Percentiles rank a stretch among this genome's conserved stretches.
Evolutionary conservation across 768 basidiomycete species (phyloP).

Genomic region (Amyloporia xantha): DNA sequence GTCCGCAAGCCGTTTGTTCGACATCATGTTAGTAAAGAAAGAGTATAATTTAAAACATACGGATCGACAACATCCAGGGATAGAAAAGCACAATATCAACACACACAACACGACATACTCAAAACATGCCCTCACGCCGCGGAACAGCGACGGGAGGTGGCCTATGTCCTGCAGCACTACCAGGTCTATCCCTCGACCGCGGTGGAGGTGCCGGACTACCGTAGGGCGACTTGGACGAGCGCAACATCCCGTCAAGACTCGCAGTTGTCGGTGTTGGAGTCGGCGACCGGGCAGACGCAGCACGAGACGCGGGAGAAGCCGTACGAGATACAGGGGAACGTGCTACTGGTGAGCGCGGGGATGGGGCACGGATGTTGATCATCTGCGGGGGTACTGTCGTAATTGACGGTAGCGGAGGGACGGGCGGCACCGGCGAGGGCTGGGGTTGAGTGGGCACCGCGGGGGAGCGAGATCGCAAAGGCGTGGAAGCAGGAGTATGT

Average conservation of each 20-base stretch:
- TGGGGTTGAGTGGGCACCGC: conserved; percentile 10
- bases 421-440: conserved; percentile 11
- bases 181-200: conserved; percentile 60
- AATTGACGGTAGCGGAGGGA: conserved; percentile 6
- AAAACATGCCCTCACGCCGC: conserved; percentile 59
- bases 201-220: conserved; percentile 53
- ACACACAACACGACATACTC: conserved; percentile 14
- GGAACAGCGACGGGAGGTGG: conserved; percentile 48
- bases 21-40: no score
- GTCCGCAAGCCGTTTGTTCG: not conserved
- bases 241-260: not conserved
- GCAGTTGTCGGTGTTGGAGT: conserved; percentile 12
- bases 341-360: not conserved
- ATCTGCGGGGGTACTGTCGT: conserved; percentile 3
- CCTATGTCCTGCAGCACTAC: conserved; percentile 42
- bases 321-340: conserved; percentile 6
- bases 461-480: conserved; percentile 12
- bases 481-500: conserved; percentile 22
- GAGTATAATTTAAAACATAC: not conserved
- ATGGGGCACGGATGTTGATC: not conserved
- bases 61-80: not conserved
- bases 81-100: no score
- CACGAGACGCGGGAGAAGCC: conserved; percentile 10
- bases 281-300: conserved; percentile 1
- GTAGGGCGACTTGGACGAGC: conserved; percentile 7